Evolutionary conservation across 2,329 filamentous ascomycete genomes (phyloP), one percentile per base, ranked within the genome.

Genomic region (Beauveria scarabaeidicola): DNA sequence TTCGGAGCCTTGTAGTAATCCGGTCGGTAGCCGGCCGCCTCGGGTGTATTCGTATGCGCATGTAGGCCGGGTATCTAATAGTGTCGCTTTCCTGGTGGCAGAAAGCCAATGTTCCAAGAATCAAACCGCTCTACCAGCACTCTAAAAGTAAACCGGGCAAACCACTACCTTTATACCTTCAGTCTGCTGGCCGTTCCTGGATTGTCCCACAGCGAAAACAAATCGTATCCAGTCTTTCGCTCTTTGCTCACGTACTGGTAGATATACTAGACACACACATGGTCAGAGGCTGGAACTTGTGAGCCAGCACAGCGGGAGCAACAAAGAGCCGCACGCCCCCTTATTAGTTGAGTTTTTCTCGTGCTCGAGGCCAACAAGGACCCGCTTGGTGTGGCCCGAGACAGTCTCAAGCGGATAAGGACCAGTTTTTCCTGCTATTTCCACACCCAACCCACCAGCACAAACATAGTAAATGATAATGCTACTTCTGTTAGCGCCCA

Each of bases 101-200:
- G 25, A 40, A 27, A 27, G 46, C 54, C 23, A 32, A 36, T 36
- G 38, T 29, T 52, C 25, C 38, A 54, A 32, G 52, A 44, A 27
- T 7, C 47, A 32, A 58, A 52, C 23, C 46, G 1, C 19, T 9
- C 19, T 38, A 36, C 38, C 11, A 1, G n/a, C 15, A 27, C 25
- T 6, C 4, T 17, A 2, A 27, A 47, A 36, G 38, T 11, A 43
- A 36, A 53, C 27, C 19, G 57, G 48, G 57, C 57, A 53, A 59
- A 59, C 48, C 48, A 48, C 41, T 17, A 27, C 57, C 57, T 59
- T 59, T 59, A 59, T 59, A 59, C 50, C 57, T 53, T 59, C 57
- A 38, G 57, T 43, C 40, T 36, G 19, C 50, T 53, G 57, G 36
- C 48, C 41, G 57, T 47, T 47, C 41, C 32, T 59, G 57, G 40